phyloP scores from a whole-genome alignment of 805 yeast species.

The Komagataella pastoris region DNA sequence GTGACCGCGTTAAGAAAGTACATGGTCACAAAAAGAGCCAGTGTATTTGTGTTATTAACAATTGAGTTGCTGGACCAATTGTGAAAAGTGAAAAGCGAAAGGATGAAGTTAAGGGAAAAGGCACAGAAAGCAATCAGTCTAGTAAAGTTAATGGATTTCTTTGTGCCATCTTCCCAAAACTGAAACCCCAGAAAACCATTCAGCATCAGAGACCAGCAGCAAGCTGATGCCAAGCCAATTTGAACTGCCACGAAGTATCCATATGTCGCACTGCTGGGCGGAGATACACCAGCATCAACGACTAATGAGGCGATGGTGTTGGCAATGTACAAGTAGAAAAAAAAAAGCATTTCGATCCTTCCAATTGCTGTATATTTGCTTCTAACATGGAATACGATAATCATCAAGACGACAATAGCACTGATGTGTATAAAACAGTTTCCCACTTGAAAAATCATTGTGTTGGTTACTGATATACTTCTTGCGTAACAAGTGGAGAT shows the following conservation, averaged over 20 bases:
- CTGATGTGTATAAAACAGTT: constrained; percentile 78
- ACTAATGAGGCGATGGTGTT: constrained; percentile 55
- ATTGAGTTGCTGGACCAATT: constrained; percentile 35
- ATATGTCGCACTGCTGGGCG: constrained; percentile 66
- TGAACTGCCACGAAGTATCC: constrained; percentile 80
- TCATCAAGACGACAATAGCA: constrained; percentile 45
- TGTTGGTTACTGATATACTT: constrained; percentile 78
- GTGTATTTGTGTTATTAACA: constrained; percentile 38
- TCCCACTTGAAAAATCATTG: constrained; percentile 81
- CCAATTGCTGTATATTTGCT: constrained; percentile 93
- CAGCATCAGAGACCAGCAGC: constrained; percentile 54
- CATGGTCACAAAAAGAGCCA: constrained; percentile 55
- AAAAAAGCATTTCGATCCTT: constrained; percentile 69
- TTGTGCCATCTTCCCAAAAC: constrained; percentile 91
- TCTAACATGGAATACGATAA: constrained; percentile 67
- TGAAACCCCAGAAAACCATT: constrained; percentile 80
- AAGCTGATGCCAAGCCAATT: constrained; percentile 57
- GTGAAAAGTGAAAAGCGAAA: constrained; percentile 63
- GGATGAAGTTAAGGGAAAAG: constrained; percentile 52
- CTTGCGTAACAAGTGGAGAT: constrained; percentile 75
- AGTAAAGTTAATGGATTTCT: constrained; percentile 41
- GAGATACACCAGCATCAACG: constrained; percentile 87
- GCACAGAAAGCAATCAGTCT: constrained; percentile 38
- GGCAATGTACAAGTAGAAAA: constrained; percentile 46
- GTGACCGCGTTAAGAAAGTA: constrained; percentile 63